phyloP scores from a whole-genome alignment of 2,329 filamentous ascomycete species.

The Plenodomus biglobosus region DNA sequence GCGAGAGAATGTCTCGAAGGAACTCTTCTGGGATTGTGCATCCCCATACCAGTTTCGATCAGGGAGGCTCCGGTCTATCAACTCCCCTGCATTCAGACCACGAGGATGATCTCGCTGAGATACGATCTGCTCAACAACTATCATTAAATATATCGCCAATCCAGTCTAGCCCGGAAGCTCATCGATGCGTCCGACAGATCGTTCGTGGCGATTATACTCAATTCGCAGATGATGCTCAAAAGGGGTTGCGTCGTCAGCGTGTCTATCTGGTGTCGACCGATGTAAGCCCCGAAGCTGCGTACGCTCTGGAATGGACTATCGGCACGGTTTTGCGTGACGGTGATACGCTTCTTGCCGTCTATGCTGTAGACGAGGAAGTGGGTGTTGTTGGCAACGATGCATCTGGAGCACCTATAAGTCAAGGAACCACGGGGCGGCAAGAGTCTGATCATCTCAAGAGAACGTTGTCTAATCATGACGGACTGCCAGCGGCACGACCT shows the following conservation, averaged over 20 bases:
- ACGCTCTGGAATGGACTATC: slow-evolving; percentile 96
- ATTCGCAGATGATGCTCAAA: slow-evolving; percentile 75
- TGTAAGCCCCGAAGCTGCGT: slow-evolving; percentile 88
- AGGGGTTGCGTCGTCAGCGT: slow-evolving; percentile 74
- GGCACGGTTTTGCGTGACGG: slow-evolving; percentile 92
- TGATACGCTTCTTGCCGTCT: slow-evolving; percentile 89
- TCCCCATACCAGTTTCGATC: slow-evolving; percentile 82
- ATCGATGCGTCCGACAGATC: slow-evolving; percentile 85
- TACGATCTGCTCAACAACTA: slow-evolving; percentile 84
- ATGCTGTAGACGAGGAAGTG: slow-evolving; percentile 85
- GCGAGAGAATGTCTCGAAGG: slow-evolving; percentile 57
- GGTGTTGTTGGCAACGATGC: slow-evolving; percentile 53
- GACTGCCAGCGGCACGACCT: slow-evolving; percentile 34
- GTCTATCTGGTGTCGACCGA: slow-evolving; percentile 97
- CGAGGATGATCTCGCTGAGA: slow-evolving; percentile 79
- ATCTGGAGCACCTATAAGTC: slow-evolving; percentile 62
- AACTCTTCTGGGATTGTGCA: slow-evolving; percentile 64
- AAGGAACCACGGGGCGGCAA: slow-evolving; percentile 70
- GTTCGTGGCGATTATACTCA: slow-evolving; percentile 82
- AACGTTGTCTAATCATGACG: slow-evolving; percentile 55
- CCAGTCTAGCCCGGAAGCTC: slow-evolving; percentile 71
- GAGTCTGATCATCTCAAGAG: slow-evolving; percentile 74
- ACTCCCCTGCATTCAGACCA: slow-evolving; percentile 79
- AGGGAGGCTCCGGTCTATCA: slow-evolving; percentile 59
- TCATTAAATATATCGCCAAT: slow-evolving; percentile 79